These are phyloP conservation scores for Plantago elongata DNA, from an alignment of 257 asterid genomes.

Conservation along the genomic window DNA sequence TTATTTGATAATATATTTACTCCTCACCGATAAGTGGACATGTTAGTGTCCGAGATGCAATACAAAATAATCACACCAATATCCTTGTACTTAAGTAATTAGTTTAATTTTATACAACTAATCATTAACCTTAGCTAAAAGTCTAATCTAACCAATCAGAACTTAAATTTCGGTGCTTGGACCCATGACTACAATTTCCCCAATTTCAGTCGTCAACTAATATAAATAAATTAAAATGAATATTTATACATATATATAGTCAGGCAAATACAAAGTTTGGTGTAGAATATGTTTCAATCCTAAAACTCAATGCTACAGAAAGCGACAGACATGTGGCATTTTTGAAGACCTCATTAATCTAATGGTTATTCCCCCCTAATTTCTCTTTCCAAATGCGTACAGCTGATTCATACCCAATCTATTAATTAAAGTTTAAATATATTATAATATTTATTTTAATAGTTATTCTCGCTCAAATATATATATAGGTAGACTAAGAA, in stretches of 20 bases:
- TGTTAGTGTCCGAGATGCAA: conserved; percentile 3
- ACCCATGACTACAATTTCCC: conserved; percentile 1
- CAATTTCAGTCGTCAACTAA: conserved; percentile 13
- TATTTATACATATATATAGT: too few species aligned
- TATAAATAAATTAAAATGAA: not conserved
- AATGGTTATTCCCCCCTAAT: too few species aligned
- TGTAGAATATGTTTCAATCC: conserved; percentile 10
- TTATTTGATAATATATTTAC: too few species aligned
- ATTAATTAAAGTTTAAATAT: too few species aligned
- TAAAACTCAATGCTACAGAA: conserved; percentile 26
- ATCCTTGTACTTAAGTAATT: conserved; percentile 7
- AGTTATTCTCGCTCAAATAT: too few species aligned
- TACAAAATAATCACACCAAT: not conserved
- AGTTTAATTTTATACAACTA: not conserved
- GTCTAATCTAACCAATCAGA: not conserved
- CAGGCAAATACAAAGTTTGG: conserved; percentile 18
- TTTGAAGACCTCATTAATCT: conserved; percentile 19
- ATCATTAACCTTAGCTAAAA: not conserved
- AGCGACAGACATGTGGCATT: conserved; percentile 54
- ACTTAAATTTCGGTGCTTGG: conserved; percentile 15
- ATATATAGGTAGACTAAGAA: too few species aligned
- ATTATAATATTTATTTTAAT: too few species aligned
- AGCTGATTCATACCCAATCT: too few species aligned
- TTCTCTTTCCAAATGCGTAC: too few species aligned
- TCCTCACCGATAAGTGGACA: not conserved